Conservation (phyloP, 2,329 filamentous ascomycete species). For the Cercospora berteroae region DNA sequence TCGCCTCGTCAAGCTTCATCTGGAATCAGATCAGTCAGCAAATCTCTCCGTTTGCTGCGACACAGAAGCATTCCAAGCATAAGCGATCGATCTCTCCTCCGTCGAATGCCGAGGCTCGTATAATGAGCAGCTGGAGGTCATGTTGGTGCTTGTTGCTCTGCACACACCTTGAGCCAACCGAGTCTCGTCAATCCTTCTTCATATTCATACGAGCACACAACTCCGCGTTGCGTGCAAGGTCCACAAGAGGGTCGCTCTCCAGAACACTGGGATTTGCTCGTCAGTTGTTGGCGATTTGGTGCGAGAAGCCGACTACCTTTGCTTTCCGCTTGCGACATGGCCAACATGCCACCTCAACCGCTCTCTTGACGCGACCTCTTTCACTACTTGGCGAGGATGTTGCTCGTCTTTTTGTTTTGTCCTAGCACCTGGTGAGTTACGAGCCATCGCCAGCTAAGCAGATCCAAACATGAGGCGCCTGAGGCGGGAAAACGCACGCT, state of each 20-base stretch:
- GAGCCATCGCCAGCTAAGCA: not conserved
- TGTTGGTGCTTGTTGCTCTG: not conserved
- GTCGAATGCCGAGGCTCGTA: not conserved
- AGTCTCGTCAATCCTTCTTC: conserved; percentile 24
- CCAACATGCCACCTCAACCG: conserved; percentile 28
- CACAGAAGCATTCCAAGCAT: not conserved
- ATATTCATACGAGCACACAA: conserved; percentile 25
- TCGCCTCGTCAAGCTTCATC: conserved; percentile 18
- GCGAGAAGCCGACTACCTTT: conserved; percentile 10
- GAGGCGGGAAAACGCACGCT: not conserved
- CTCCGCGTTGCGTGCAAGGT: conserved; percentile 18
- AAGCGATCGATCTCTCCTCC: not conserved
- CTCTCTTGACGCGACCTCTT: conserved; percentile 13
- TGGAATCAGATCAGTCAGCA: not conserved
- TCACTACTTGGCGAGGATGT: conserved; percentile 6
- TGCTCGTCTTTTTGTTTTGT: not conserved
- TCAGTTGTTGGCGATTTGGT: not conserved
- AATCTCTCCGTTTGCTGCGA: not conserved
- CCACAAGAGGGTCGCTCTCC: conserved; percentile 22
- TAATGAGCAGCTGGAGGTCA: not conserved
- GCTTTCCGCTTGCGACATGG: conserved; percentile 26
- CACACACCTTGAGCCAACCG: conserved; percentile 16
- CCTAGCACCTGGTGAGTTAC: not conserved
- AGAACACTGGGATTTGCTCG: not conserved
- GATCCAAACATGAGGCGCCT: not conserved